These are phyloP conservation scores for Inga oerstediana DNA, from an alignment of 306 rosid species.

Conservation along the genomic window DNA sequence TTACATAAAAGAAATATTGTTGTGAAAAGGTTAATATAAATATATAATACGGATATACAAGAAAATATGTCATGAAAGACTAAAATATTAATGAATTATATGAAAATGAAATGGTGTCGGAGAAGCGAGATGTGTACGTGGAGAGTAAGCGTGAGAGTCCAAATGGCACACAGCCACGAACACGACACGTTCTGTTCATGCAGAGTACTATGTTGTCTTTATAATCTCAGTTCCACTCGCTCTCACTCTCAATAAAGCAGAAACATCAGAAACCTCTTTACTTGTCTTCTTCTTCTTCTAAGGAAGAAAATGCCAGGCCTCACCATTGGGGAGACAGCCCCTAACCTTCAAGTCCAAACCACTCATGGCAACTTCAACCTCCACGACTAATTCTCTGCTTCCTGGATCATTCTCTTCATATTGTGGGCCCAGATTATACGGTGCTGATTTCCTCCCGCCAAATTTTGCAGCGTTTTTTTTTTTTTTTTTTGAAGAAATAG, in stretches of 20 bases:
- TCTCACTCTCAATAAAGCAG: background rate
- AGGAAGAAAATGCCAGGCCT: conserved; percentile 69
- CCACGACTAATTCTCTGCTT: conserved; percentile 48
- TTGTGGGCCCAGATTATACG: conserved; percentile 74
- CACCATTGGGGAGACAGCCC: conserved; percentile 79
- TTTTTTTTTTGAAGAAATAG: too few relatives aligned
- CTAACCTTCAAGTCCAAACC: conserved; percentile 70
- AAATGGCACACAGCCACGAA: conserved; percentile 24
- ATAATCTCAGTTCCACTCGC: background rate
- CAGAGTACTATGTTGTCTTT: conserved; percentile 32
- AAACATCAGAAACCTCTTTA: background rate
- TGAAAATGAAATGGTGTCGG: background rate
- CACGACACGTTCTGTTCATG: conserved; percentile 85
- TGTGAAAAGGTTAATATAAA: too few relatives aligned
- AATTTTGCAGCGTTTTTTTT: background rate
- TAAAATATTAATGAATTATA: background rate
- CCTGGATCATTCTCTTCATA: conserved; percentile 77
- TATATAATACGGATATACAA: too few relatives aligned
- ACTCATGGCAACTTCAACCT: conserved; percentile 73
- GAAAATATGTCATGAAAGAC: too few relatives aligned
- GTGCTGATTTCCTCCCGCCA: conserved; percentile 17
- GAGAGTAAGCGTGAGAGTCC: background rate
- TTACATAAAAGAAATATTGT: too few relatives aligned
- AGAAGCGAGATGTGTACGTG: conserved; percentile 22
- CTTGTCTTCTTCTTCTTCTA: background rate